A percentile compares a stretch with the other conserved stretches of the same genome.
These are phyloP conservation scores for Ephemerocybe angulata DNA, from an alignment of 768 basidiomycete species.

Conservation along the genomic window DNA sequence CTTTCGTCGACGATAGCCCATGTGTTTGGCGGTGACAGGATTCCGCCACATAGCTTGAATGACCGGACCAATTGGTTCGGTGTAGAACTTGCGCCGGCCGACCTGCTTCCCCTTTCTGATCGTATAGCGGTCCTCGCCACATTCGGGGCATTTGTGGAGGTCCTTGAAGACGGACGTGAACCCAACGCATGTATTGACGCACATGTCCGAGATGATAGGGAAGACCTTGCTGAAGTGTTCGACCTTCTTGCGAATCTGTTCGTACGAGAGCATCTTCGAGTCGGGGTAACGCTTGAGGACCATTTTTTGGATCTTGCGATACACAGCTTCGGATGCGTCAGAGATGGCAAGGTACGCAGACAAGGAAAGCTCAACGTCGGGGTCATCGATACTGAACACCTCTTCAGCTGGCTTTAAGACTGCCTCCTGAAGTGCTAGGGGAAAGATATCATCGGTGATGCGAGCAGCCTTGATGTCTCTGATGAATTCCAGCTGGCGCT, in stretches of 20 bases:
- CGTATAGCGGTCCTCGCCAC: slow-evolving; percentile 28
- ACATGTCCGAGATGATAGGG: slow-evolving; percentile 32
- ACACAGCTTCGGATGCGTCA: too few relatives aligned
- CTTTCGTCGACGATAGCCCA: slow-evolving; percentile 22
- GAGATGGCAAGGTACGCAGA: too few relatives aligned
- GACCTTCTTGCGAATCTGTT: neutral
- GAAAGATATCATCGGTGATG: too few relatives aligned
- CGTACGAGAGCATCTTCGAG: neutral
- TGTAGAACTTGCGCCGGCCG: slow-evolving; percentile 30
- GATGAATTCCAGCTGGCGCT: too few relatives aligned
- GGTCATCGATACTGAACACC: too few relatives aligned
- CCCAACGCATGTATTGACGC: slow-evolving; percentile 35
- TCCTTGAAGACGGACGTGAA: slow-evolving; percentile 36
- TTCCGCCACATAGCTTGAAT: too few relatives aligned
- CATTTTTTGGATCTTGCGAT: neutral
- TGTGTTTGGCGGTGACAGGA: too few relatives aligned
- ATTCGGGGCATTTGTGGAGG: slow-evolving; percentile 27
- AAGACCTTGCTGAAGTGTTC: neutral
- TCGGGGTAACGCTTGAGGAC: neutral
- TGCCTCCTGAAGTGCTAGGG: too few relatives aligned
- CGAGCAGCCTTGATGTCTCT: too few relatives aligned
- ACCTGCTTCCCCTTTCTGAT: slow-evolving; percentile 19
- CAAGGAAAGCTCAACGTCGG: too few relatives aligned
- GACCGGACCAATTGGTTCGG: too few relatives aligned
- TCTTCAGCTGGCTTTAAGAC: too few relatives aligned